Conservation (phyloP, 306 rosid genomes). For the Echinosophora koreensis region DNA sequence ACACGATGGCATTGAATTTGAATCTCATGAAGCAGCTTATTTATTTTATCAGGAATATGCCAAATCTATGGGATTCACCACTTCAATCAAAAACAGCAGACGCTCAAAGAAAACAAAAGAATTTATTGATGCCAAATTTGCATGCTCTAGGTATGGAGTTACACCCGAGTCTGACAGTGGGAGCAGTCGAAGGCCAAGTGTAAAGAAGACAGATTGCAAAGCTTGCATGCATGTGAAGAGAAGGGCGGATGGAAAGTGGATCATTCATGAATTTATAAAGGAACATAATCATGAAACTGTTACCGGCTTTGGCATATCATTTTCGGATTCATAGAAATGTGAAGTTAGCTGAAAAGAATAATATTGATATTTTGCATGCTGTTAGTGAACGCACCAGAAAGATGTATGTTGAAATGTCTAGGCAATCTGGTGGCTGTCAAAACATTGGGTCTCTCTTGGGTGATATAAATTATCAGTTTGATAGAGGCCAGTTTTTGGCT, state of each 20-base stretch:
- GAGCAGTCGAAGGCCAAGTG: slow-evolving; percentile 87
- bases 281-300: slow-evolving; percentile 93
- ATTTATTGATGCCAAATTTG: slow-evolving; percentile 94
- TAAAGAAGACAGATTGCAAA: slow-evolving; percentile 93
- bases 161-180: slow-evolving; percentile 91
- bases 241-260: slow-evolving; percentile 88
- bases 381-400: slow-evolving; percentile 92
- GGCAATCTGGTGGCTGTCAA: slow-evolving; percentile 71
- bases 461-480: slow-evolving; percentile 63
- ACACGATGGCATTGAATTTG: slow-evolving; percentile 80
- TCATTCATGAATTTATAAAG: slow-evolving; percentile 89
- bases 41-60: slow-evolving; percentile 91
- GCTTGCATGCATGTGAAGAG: slow-evolving; percentile 99
- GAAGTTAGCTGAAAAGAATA: slow-evolving; percentile 92
- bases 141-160: slow-evolving; percentile 92
- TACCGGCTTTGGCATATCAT: slow-evolving; percentile 96
- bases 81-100: slow-evolving; percentile 90
- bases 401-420: slow-evolving; percentile 96
- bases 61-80: slow-evolving; percentile 97
- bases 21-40: slow-evolving; percentile 86
- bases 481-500: slow-evolving; percentile 73
- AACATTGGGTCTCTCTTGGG: slow-evolving; percentile 49
- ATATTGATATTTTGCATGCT: slow-evolving; percentile 89
- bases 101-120: slow-evolving; percentile 97
- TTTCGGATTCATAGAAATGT: slow-evolving; percentile 94